These are phyloP conservation scores for Sequoiadendron giganteum DNA, from an alignment of 75 land plant species.

Conservation along the genomic window DNA sequence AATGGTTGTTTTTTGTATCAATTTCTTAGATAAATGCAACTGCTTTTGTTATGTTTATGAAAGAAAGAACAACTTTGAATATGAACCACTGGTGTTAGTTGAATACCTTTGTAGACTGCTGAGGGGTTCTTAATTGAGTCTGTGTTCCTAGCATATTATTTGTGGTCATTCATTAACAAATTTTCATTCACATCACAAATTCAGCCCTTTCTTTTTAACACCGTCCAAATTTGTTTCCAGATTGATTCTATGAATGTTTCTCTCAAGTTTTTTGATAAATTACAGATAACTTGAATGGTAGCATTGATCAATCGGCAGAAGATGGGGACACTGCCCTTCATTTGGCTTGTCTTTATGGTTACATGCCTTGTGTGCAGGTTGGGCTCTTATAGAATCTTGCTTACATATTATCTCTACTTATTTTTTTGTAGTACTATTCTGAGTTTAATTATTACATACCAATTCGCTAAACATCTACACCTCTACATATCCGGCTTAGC, in stretches of 20 bases:
- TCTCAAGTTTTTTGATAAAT: not conserved
- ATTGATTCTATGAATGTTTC: not conserved
- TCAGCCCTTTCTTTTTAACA: not conserved
- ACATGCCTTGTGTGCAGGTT: constrained; percentile 80
- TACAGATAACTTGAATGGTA: constrained; percentile 61
- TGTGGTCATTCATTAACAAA: not conserved
- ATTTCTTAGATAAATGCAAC: not conserved
- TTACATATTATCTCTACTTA: not conserved
- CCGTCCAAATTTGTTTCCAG: not conserved
- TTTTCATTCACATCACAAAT: not conserved
- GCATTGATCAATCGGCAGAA: constrained; percentile 75
- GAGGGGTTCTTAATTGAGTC: not conserved
- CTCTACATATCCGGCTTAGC: constrained; percentile 22
- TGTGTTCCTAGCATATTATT: not conserved
- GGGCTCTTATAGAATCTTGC: not conserved
- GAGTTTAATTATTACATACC: not conserved
- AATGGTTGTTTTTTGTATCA: not conserved
- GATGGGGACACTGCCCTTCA: constrained; percentile 90
- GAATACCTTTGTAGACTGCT: not conserved
- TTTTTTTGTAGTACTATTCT: not conserved
- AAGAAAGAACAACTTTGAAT: not conserved
- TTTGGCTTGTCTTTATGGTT: constrained; percentile 76
- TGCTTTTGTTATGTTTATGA: not conserved
- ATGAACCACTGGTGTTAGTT: not conserved
- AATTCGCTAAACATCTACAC: not conserved